Evolutionary conservation across 768 basidiomycete species (phyloP).

Genomic region (Phylloporus scabripes): DNA sequence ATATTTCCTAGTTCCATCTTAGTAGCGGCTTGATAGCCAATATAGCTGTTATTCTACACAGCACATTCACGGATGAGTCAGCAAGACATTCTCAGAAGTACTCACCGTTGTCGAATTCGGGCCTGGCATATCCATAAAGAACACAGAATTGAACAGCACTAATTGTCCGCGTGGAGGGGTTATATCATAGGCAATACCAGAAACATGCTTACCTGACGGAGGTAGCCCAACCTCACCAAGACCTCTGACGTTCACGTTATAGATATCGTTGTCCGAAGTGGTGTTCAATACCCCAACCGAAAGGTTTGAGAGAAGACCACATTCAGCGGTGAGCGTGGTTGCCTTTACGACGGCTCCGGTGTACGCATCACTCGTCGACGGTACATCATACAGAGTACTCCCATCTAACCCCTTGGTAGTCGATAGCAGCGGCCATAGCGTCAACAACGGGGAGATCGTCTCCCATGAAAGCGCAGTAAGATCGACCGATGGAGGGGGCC

Average conservation of each 20-base stretch:
- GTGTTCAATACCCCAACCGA: not conserved
- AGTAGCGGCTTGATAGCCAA: not conserved
- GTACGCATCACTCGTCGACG: not conserved
- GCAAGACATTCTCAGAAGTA: not conserved
- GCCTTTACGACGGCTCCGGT: conserved; percentile 13
- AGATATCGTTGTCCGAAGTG: not conserved
- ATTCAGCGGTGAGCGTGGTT: conserved; percentile 13
- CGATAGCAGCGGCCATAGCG: not conserved
- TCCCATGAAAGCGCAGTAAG: not conserved
- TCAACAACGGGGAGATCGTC: not conserved
- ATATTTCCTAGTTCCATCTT: conserved; percentile 2
- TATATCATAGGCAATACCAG: not conserved
- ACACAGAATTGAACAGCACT: not conserved
- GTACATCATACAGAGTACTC: conserved; percentile 18
- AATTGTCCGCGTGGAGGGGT: not conserved
- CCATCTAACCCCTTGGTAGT: conserved; percentile 11
- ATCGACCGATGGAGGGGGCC: not conserved
- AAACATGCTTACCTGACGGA: not conserved
- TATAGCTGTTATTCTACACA: not conserved
- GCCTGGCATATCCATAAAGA: not conserved
- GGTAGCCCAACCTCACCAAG: not conserved
- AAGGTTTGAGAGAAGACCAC: conserved; percentile 11
- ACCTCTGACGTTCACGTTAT: conserved; percentile 3
- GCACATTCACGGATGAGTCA: not conserved
- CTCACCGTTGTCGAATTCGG: not conserved